Evolutionary conservation across 2,329 filamentous ascomycete species (phyloP), one percentile per base, ranked within the genome.

Genomic region (Chrysoporthe austroafricana): DNA sequence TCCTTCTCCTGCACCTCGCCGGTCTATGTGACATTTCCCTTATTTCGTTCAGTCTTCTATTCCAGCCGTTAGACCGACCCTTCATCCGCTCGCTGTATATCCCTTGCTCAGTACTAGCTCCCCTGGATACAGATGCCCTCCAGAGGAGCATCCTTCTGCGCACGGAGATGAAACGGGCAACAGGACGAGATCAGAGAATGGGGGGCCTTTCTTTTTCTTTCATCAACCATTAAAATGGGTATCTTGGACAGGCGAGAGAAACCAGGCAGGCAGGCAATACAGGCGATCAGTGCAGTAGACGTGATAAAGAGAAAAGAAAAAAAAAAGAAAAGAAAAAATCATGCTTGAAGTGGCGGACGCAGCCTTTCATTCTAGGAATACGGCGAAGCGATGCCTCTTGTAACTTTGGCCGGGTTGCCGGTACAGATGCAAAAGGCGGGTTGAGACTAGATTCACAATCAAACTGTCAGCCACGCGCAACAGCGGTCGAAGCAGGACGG

Each of bases 141-240:
- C 56, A n/a, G 18, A 50, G 8, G 4, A 32, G 9, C 1, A 14
- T 14, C 42, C 21, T 61, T 26, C 42, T 13, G 16, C 34, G 58
- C n/a, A 44, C 14, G 11, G 48, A 39, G 4, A 60, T 26, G 13
- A 32, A 26, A 50, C 13, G 36, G 5, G 26, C 26, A 21, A 46
- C 43, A 32, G 16, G 2, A 13, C 16, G 39, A 46, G 4, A 6
- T 16, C 14, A 14, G 16, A 21, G 5, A n/a, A 39, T 39, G 42
- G 21, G 58, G 58, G 34, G 26, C n/a, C n/a, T 58, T 18, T 8
- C 26, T 4, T 52, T 39, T 56, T 64, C 59, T 48, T 54, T 69
- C 68, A 68, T 69, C n/a, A 67, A 63, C 65, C 65, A 61, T 67
- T 64, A 63, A 69, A 62, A 65, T 69, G 73, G 73, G 73, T 74